These are phyloP conservation scores for Spongispora temasekensis DNA, from an alignment of 1,284 basidiomycete genomes.

Conservation along the genomic window DNA sequence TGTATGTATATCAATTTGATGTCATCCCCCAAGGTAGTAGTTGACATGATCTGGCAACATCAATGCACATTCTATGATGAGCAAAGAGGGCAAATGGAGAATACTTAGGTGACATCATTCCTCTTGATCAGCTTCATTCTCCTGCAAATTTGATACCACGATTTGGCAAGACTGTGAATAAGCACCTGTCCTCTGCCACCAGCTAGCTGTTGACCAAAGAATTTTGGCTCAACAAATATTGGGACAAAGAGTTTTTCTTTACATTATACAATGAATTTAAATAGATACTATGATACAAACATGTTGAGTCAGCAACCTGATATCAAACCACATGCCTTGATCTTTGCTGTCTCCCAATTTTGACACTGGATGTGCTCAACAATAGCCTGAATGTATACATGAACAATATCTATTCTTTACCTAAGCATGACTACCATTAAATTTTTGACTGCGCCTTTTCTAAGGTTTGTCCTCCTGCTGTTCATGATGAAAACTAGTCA, in stretches of 20 bases:
- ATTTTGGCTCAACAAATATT: background rate
- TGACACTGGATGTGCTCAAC: no score
- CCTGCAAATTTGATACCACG: background rate
- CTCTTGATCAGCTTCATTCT: background rate
- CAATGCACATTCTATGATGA: background rate
- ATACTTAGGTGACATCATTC: background rate
- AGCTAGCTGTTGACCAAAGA: background rate
- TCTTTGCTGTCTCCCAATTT: no score
- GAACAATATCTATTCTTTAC: no score
- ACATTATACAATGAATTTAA: background rate
- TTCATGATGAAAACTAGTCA: background rate
- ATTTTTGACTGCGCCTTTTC: no score
- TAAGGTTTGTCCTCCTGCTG: background rate
- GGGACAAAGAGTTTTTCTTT: background rate
- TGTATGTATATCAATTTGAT: background rate
- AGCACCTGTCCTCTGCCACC: background rate
- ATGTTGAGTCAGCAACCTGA: no score
- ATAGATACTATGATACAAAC: background rate
- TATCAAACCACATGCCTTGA: no score
- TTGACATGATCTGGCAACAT: background rate
- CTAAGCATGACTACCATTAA: no score
- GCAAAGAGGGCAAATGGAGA: background rate
- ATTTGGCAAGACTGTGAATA: background rate
- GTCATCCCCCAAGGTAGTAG: background rate
- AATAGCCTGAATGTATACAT: no score